Evolutionary conservation across 2,329 filamentous ascomycete genomes (phyloP).

Genomic region (Botrytis fragariae): DNA sequence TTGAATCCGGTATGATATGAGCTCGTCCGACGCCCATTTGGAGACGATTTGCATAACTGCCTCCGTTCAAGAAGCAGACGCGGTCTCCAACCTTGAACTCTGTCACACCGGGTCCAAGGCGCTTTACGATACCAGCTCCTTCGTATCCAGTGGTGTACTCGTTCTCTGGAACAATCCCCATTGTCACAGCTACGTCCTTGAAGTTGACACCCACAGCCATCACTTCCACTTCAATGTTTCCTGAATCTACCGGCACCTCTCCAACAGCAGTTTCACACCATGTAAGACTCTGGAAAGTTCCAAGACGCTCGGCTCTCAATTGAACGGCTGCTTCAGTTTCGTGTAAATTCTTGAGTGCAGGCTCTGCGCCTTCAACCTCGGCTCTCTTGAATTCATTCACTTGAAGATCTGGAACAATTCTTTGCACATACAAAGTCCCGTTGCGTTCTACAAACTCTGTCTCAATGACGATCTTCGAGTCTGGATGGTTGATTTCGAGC

Average conservation of each 20-base stretch:
- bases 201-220: conserved; percentile 31
- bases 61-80: conserved; percentile 21
- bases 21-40: conserved; percentile 16
- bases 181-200: conserved; percentile 27
- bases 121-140: conserved; percentile 34
- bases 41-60: conserved; percentile 22
- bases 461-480: conserved; percentile 23
- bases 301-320: conserved; percentile 20
- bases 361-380: neutral
- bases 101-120: conserved; percentile 30
- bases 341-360: conserved; percentile 7
- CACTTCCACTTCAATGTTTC: conserved; percentile 24
- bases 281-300: conserved; percentile 21
- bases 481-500: neutral
- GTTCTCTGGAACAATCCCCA: conserved; percentile 29
- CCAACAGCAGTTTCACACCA: conserved; percentile 18
- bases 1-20: conserved; percentile 40
- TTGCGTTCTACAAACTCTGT: conserved; percentile 37
- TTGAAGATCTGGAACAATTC: conserved; percentile 33
- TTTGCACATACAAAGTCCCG: conserved; percentile 32
- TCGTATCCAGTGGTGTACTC: conserved; percentile 28
- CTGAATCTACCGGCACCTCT: conserved; percentile 8
- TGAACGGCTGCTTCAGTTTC: conserved; percentile 4
- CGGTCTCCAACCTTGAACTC: conserved; percentile 32
- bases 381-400: conserved; percentile 14